Conservation (phyloP, 495 filamentous ascomycete genomes). For the Lophiotrema nucula region DNA sequence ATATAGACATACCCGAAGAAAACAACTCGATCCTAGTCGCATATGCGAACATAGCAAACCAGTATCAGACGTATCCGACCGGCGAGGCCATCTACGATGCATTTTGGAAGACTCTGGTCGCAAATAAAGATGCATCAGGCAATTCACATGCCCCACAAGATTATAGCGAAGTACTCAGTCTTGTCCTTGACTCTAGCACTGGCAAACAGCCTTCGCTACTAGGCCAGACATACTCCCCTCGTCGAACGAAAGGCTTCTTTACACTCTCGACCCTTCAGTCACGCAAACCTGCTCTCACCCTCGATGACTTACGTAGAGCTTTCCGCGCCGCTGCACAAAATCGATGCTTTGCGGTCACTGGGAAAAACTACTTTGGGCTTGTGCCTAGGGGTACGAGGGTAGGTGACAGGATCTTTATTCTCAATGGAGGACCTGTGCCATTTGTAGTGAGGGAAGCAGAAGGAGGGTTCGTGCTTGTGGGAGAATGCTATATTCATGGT, state of each 20-base stretch:
- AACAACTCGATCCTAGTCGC: not conserved
- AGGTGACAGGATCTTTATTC: not conserved
- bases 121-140: not conserved
- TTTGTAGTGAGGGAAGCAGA: not conserved
- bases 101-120: conserved; percentile 12
- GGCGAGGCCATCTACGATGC: not conserved
- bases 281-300: not conserved
- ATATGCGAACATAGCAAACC: not conserved
- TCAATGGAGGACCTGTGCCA: not conserved
- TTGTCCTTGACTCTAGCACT: conserved; percentile 2
- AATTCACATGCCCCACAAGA: not conserved
- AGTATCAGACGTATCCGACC: not conserved
- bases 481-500: conserved; percentile 8
- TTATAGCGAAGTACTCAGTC: conserved; percentile 7
- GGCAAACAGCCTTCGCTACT: not conserved
- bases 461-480: not conserved
- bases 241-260: conserved; percentile 11
- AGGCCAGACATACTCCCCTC: conserved; percentile 1
- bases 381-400: not conserved
- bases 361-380: not conserved
- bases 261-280: conserved; percentile 3
- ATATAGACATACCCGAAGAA: not conserved
- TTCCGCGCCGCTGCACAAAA: not conserved
- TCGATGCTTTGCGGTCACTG: conserved; percentile 6
- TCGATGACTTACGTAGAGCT: not conserved